Conservation (phyloP, 139 green algal species). For the Chlamydomonas urium region DNA sequence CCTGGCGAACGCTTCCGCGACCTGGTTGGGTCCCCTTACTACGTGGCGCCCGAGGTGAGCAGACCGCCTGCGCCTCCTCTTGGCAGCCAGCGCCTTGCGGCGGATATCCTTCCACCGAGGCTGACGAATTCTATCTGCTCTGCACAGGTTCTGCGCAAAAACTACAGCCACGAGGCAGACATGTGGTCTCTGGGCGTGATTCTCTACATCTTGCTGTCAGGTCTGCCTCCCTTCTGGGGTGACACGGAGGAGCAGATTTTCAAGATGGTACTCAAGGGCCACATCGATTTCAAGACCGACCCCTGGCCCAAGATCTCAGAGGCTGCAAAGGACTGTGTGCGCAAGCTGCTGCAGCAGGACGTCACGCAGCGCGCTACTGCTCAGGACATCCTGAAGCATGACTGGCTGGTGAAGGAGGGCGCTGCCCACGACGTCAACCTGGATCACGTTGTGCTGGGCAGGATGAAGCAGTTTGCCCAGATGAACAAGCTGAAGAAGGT, state of each 20-base stretch:
- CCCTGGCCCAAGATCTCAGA: conserved; percentile 75
- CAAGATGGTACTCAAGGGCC: conserved; percentile 36
- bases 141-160: conserved; percentile 58
- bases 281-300: conserved; percentile 75
- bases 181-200: conserved; percentile 89
- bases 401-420: conserved; percentile 58
- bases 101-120: neutral
- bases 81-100: neutral
- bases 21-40: conserved; percentile 87
- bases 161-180: conserved; percentile 66
- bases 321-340: conserved; percentile 75
- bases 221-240: conserved; percentile 84
- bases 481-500: conserved; percentile 81
- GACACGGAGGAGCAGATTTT: conserved; percentile 55
- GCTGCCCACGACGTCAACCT: conserved; percentile 44
- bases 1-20: conserved; percentile 77
- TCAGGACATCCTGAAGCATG: conserved; percentile 50
- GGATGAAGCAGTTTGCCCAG: conserved; percentile 72
- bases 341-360: conserved; percentile 17
- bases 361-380: conserved; percentile 12
- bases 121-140: neutral
- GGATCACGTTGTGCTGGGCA: conserved; percentile 61
- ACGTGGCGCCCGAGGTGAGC: conserved; percentile 67
- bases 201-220: conserved; percentile 87
- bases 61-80: neutral